Base-by-base conservation (phyloP, 441 rosid species). In the Adansonia gregorii region DNA sequence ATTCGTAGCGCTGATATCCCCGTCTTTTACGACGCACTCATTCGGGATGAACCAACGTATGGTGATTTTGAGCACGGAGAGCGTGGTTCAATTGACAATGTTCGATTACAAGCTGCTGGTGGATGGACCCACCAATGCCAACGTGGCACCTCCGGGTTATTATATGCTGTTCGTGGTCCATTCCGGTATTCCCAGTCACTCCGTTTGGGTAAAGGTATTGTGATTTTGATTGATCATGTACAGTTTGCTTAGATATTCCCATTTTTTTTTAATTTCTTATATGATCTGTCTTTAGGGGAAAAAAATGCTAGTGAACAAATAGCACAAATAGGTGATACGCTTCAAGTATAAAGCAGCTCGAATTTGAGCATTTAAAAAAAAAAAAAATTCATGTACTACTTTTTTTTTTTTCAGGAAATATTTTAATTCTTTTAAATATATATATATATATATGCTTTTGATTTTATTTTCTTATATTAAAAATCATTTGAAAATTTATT, bases 11-110 rank as follows among this genome's bases (percentile, higher is more conserved):
- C 77, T 93, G 3, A 58, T 91, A 6, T 79, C 90, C 59, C 97
- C 98, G 77, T 81, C 98, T 78, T 94, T 94, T 46, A 84, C 82
- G 17, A 93, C 98, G 14, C 98, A 94, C 78, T 91, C 98, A 68
- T 82, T 83, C 54, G 87, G 83, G 4, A 92, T 92, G 97, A 93
- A 92, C 82, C 98, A 94, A 82, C 84, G 98, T 82, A 49, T 92
- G 87, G 67, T 94, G 74, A 82, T 79, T 2, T 51, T 95, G 79
- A 83, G 83, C 1, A 83, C 72, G 76, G 82, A 4, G 76, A 84
- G 82, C 74, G 45, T 3, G 82, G 51, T 9, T 17, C 49, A 20
- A 1, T 43, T 54, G 55, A 12, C 52, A 1, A 11, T 8, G 72
- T 35, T 51, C 8, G 15, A 11, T 0, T 87, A 88, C 12, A 87